Conservation (phyloP, 495 filamentous ascomycete genomes). For the Tuber magnatum region DNA sequence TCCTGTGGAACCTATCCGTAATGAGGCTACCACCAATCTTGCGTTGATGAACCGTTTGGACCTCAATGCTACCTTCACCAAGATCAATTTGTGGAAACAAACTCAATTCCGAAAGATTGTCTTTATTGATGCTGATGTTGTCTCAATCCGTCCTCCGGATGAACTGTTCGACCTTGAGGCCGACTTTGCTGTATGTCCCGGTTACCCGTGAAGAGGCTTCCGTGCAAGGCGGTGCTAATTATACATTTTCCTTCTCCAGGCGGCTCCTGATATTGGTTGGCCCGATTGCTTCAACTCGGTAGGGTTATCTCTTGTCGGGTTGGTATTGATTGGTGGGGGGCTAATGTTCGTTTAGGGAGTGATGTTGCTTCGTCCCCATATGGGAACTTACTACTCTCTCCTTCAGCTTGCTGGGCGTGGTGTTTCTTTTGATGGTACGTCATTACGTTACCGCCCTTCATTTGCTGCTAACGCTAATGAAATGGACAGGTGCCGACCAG, state of each 20-base stretch:
- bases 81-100: slow-evolving; percentile 90
- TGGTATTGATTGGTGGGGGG: not conserved
- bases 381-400: slow-evolving; percentile 80
- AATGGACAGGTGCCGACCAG: slow-evolving; percentile 62
- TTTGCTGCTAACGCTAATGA: slow-evolving; percentile 18
- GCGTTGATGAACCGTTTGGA: slow-evolving; percentile 87
- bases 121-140: slow-evolving; percentile 86
- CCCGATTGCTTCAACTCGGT: slow-evolving; percentile 92
- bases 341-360: slow-evolving; percentile 52
- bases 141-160: slow-evolving; percentile 79
- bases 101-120: slow-evolving; percentile 83
- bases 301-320: slow-evolving; percentile 22
- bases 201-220: slow-evolving; percentile 12
- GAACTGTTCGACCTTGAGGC: slow-evolving; percentile 75
- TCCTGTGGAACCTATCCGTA: slow-evolving; percentile 69
- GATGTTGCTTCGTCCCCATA: slow-evolving; percentile 80
- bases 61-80: slow-evolving; percentile 85
- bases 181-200: slow-evolving; percentile 50
- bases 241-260: slow-evolving; percentile 39
- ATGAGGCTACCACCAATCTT: slow-evolving; percentile 70
- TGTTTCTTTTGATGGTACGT: slow-evolving; percentile 79
- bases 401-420: slow-evolving; percentile 72
- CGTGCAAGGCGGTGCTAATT: slow-evolving; percentile 16
- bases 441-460: not conserved
- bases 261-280: slow-evolving; percentile 94